Percentiles rank a stretch among this genome's conserved stretches.
Evolutionary conservation across 2,329 filamentous ascomycete species (phyloP).

Genomic region (Aspergillus pseudonomiae): DNA sequence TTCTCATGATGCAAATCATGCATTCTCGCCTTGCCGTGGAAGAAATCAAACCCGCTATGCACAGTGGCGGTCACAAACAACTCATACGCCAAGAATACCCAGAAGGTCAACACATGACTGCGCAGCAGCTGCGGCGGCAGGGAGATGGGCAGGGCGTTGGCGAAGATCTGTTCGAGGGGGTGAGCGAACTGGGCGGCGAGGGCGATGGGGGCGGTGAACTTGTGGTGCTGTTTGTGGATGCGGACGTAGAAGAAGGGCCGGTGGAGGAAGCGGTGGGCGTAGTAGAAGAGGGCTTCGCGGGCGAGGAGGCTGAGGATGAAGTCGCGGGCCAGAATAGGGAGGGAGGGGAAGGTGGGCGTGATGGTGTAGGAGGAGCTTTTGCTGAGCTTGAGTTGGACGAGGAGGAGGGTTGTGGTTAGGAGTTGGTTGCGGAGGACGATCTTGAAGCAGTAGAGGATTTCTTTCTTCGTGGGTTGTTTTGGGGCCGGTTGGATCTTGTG

Average conservation of each 20-base stretch:
- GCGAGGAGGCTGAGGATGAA: slow-evolving; percentile 45
- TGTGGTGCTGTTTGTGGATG: slow-evolving; percentile 61
- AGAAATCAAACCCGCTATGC: slow-evolving; percentile 62
- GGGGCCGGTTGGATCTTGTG: slow-evolving; percentile 60
- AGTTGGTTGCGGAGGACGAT: slow-evolving; percentile 55
- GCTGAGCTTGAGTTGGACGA: slow-evolving; percentile 9
- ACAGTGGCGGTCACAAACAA: slow-evolving; percentile 58
- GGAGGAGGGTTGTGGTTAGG: slow-evolving; percentile 41
- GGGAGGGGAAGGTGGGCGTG: slow-evolving; percentile 40
- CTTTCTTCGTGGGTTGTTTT: slow-evolving; percentile 51
- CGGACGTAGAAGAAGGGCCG: slow-evolving; percentile 50
- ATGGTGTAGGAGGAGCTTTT: slow-evolving; percentile 42
- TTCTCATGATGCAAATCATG: slow-evolving; percentile 63
- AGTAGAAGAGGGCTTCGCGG: slow-evolving; percentile 60
- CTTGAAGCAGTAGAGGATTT: slow-evolving; percentile 49
- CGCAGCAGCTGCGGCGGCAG: slow-evolving; percentile 52
- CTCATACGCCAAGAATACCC: slow-evolving; percentile 53
- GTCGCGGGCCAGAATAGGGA: slow-evolving; percentile 44
- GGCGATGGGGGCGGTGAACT: slow-evolving; percentile 59
- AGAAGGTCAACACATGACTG: slow-evolving; percentile 57
- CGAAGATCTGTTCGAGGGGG: slow-evolving; percentile 59
- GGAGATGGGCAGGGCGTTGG: slow-evolving; percentile 57
- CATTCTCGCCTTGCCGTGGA: slow-evolving; percentile 47
- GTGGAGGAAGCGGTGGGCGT: slow-evolving; percentile 58
- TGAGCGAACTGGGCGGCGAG: slow-evolving; percentile 61